Percentiles rank a stretch among this genome's conserved stretches.
phyloP scores from a whole-genome alignment of 371 early-diverging fungal genomes.

The Actinomortierella ambigua region DNA sequence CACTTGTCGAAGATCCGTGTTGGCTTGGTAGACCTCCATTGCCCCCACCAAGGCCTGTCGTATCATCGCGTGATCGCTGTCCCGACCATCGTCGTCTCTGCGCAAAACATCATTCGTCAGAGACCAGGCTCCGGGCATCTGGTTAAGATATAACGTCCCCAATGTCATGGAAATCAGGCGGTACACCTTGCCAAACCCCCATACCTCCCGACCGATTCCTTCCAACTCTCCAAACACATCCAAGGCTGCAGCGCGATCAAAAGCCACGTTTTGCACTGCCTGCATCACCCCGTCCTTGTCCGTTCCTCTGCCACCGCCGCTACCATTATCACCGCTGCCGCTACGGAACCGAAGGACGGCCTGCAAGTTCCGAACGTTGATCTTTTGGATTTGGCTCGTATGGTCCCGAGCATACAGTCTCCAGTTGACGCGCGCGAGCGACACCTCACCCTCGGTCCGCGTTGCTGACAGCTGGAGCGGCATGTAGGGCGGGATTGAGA shows the following conservation, averaged over 20 bases:
- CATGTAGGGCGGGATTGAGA: constrained; percentile 34
- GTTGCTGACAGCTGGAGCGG: neutral
- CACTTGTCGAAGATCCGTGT: constrained; percentile 12
- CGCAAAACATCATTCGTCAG: too few relatives aligned
- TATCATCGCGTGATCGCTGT: too few relatives aligned
- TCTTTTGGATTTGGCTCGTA: constrained; percentile 46
- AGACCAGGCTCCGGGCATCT: too few relatives aligned
- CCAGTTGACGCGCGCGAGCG: neutral
- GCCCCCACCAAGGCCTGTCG: neutral
- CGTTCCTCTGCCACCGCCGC: too few relatives aligned
- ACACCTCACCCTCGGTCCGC: too few relatives aligned
- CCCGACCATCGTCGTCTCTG: too few relatives aligned
- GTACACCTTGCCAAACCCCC: constrained; percentile 47
- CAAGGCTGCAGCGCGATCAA: neutral
- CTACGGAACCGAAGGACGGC: constrained; percentile 34
- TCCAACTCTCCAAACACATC: constrained; percentile 23
- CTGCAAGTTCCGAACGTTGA: constrained; percentile 52
- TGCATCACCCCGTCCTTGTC: too few relatives aligned
- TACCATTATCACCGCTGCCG: constrained; percentile 1
- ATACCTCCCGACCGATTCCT: constrained; percentile 45
- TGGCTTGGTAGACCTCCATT: constrained; percentile 12
- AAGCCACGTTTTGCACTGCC: too few relatives aligned
- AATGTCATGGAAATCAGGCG: constrained; percentile 31
- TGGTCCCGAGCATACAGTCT: constrained; percentile 45
- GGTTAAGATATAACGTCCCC: constrained; percentile 16